These are phyloP conservation scores for Xanthoconium purpureum DNA, from an alignment of 768 basidiomycete genomes.

Conservation along the genomic window DNA sequence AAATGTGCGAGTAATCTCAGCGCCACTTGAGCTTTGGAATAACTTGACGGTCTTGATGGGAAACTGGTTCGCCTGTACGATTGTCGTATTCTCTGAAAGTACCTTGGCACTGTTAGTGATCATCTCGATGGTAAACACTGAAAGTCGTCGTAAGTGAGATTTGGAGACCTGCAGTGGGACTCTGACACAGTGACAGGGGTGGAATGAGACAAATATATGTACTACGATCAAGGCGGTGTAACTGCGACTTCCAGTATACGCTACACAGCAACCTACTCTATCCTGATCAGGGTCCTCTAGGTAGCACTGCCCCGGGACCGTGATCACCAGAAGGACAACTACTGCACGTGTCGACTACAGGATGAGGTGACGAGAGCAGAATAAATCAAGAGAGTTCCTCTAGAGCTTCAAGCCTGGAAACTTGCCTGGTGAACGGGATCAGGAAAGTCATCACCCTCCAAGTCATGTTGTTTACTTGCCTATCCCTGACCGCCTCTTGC, in stretches of 20 bases:
- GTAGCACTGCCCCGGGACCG: background rate
- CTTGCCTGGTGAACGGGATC: slow-evolving; percentile 37
- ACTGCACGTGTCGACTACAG: slow-evolving; percentile 7
- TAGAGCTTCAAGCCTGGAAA: slow-evolving; percentile 47
- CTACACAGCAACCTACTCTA: background rate
- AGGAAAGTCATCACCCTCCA: background rate
- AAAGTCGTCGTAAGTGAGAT: background rate
- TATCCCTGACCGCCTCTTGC: slow-evolving; percentile 91
- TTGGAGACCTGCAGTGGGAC: background rate
- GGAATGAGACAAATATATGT: no score
- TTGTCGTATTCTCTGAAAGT: background rate
- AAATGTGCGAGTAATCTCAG: slow-evolving; percentile 20
- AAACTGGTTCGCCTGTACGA: slow-evolving; percentile 12
- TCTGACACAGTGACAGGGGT: no score
- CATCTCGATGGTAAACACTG: background rate
- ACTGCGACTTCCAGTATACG: background rate
- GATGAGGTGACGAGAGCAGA: background rate
- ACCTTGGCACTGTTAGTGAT: background rate
- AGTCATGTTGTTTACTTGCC: slow-evolving; percentile 39
- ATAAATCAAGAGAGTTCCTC: slow-evolving; percentile 33
- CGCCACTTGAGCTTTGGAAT: slow-evolving; percentile 9
- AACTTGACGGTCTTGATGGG: slow-evolving; percentile 19
- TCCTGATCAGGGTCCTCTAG: background rate
- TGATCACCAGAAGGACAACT: background rate
- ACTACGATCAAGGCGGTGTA: background rate